Conservation (phyloP, 2,329 filamentous ascomycete genomes). For the Rutstroemia sp. region DNA sequence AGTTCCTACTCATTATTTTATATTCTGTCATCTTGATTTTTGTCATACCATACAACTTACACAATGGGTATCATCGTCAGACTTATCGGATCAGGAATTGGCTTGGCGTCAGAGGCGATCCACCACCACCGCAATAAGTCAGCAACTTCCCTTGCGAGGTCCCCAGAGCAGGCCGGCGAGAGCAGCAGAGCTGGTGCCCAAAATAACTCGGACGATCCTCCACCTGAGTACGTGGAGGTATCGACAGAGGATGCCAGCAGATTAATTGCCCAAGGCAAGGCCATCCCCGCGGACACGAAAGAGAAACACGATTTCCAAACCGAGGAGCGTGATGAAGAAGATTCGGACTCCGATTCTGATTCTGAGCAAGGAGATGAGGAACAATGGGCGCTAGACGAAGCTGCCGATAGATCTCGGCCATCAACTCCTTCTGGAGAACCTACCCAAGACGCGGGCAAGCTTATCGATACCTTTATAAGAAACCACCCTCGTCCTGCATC, state of each 20-base stretch:
- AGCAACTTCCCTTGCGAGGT: background rate
- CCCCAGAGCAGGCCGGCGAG: slow-evolving; percentile 7
- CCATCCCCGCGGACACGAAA: slow-evolving; percentile 11
- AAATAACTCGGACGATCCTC: slow-evolving; percentile 9
- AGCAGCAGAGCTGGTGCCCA: slow-evolving; percentile 12
- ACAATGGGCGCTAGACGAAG: slow-evolving; percentile 24
- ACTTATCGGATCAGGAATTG: slow-evolving; percentile 22
- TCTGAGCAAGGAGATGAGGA: slow-evolving; percentile 22
- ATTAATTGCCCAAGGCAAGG: slow-evolving; percentile 17
- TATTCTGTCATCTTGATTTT: background rate
- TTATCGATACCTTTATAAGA: slow-evolving; percentile 17
- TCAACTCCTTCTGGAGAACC: slow-evolving; percentile 4
- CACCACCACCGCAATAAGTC: slow-evolving; percentile 11
- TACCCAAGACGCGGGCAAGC: slow-evolving; percentile 4
- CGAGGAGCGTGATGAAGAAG: slow-evolving; percentile 6
- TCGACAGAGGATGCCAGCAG: slow-evolving; percentile 13
- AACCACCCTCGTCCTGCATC: slow-evolving; percentile 18
- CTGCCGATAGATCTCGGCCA: background rate
- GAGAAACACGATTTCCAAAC: slow-evolving; percentile 5
- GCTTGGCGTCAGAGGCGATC: slow-evolving; percentile 23
- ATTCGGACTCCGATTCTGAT: slow-evolving; percentile 9
- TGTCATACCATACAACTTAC: background rate
- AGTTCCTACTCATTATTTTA: background rate
- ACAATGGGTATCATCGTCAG: slow-evolving; percentile 20
- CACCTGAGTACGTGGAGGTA: slow-evolving; percentile 21